Evolutionary conservation across 805 yeast species (phyloP).

Genomic region (Spathaspora gorwiae): DNA sequence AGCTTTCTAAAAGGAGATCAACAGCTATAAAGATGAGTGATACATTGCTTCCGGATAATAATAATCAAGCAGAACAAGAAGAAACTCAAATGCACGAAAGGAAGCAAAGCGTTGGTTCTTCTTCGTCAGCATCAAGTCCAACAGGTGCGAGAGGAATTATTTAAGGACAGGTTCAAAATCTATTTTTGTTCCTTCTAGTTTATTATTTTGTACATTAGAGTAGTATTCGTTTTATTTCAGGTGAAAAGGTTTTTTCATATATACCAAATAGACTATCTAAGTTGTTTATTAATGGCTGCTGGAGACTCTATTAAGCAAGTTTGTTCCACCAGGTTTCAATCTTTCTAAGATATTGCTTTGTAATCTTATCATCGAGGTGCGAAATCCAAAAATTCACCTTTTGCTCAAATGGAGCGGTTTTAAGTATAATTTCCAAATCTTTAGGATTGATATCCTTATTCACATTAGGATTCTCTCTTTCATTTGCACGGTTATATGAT

Average conservation of each 20-base stretch:
- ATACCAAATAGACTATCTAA: too few relatives aligned
- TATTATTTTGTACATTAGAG: neutral
- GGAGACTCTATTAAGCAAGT: neutral
- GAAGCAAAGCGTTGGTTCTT: too few relatives aligned
- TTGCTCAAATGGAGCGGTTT: conserved; percentile 14
- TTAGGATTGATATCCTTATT: neutral
- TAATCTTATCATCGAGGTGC: neutral
- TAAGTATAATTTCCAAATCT: conserved; percentile 4
- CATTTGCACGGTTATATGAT: conserved; percentile 6
- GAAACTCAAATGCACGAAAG: too few relatives aligned
- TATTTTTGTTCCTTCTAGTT: too few relatives aligned
- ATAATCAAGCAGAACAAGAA: too few relatives aligned
- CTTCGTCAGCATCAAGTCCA: conserved; percentile 15
- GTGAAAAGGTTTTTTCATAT: too few relatives aligned
- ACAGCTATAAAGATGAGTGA: conserved; percentile 24
- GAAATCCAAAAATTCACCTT: conserved; percentile 10
- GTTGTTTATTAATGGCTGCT: too few relatives aligned
- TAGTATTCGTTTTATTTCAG: too few relatives aligned
- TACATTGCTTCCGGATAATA: conserved; percentile 7
- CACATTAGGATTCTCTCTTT: conserved; percentile 5
- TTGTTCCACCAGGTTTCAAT: conserved; percentile 9
- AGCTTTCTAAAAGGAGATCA: conserved; percentile 32
- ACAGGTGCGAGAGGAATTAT: conserved; percentile 18
- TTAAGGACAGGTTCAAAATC: too few relatives aligned
- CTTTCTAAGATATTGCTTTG: neutral